Conservation (phyloP, 257 asterid species). For the Solanum clarkiae region DNA sequence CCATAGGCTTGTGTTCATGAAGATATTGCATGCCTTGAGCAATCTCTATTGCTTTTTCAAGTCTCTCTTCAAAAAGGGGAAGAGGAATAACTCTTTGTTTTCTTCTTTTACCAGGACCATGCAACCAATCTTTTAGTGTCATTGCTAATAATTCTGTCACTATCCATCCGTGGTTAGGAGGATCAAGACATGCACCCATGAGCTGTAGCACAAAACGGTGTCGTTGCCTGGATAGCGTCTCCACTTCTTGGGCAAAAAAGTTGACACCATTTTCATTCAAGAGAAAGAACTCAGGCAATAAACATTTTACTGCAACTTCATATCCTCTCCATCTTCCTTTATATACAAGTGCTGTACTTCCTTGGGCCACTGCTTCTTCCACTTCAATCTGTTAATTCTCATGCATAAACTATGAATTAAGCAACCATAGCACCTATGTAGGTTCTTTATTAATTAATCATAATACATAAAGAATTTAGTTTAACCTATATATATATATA, state of each 20-base stretch:
- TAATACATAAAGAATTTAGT: too few relatives aligned
- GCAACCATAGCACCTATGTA: too few relatives aligned
- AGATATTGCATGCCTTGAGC: conserved; percentile 82
- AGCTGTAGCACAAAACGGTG: conserved; percentile 66
- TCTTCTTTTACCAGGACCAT: conserved; percentile 50
- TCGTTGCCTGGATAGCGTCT: conserved; percentile 51
- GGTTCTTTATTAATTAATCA: too few relatives aligned
- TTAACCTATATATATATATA: too few relatives aligned
- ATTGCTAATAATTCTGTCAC: conserved; percentile 46
- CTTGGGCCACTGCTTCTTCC: conserved; percentile 42
- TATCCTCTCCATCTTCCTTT: conserved; percentile 61
- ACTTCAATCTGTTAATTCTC: conserved; percentile 36
- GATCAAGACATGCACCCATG: conserved; percentile 59
- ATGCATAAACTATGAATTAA: not conserved
- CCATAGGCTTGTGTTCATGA: conserved; percentile 50
- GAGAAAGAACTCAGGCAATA: conserved; percentile 51
- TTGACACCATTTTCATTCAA: conserved; percentile 41
- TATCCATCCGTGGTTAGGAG: conserved; percentile 58
- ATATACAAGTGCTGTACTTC: conserved; percentile 63
- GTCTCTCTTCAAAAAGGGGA: conserved; percentile 38
- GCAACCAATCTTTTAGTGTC: conserved; percentile 50
- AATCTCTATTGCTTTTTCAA: conserved; percentile 48
- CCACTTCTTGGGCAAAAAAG: conserved; percentile 69
- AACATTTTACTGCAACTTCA: conserved; percentile 58
- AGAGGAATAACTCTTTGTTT: conserved; percentile 35